Base-by-base conservation (phyloP, 768 basidiomycete genomes). In the Lentinula sp. region DNA sequence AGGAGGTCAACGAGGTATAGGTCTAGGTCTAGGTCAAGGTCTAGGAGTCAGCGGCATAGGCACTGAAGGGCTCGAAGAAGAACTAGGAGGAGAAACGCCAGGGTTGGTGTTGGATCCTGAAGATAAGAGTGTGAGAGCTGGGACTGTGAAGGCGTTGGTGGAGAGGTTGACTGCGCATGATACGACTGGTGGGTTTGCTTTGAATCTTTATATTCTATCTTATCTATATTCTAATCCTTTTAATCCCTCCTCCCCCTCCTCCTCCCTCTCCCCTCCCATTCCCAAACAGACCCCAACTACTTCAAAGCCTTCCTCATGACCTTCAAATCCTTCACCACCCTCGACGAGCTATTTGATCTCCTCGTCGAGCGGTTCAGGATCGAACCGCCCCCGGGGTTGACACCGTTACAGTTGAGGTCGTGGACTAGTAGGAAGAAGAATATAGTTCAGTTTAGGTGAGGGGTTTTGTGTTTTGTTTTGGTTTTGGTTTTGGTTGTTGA, bases 291-390 rank as follows among this genome's bases (percentile, higher is more conserved):
- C 71, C 81, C 87, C 0, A 82, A 83, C 6, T 96, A 89, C 74
- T 90, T 81, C 71, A 87, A 88, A 70, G 88, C 95, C 0, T 98
- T 98, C 82, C 74, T 98, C 65, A 88, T 97, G 84, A 97, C 96
- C 0, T 97, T 93, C 79, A 93, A 95, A 69, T 95, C 93, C 0
- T 98, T 98, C 73, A 92, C 91, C 15, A 87, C 86, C 5, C 77
- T 91, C 49, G 84, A 91, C 60, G 88, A 93, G 52, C 76, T 98
- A 8, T 88, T 96, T 59, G 87, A 93, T 61, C 78, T 89, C 16
- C 85, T 98, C 18, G 82, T 90, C 6, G 79, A 82, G 48, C 86
- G 96, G 16, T 98, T 94, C 74, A 79, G 81, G 66, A 87, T 95
- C 31, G 78, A 83, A 53, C 80, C 91, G 23, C 96, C 95, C 0